These are phyloP conservation scores for Tricholoma sp. DNA, from an alignment of 768 basidiomycete genomes.

Conservation along the genomic window DNA sequence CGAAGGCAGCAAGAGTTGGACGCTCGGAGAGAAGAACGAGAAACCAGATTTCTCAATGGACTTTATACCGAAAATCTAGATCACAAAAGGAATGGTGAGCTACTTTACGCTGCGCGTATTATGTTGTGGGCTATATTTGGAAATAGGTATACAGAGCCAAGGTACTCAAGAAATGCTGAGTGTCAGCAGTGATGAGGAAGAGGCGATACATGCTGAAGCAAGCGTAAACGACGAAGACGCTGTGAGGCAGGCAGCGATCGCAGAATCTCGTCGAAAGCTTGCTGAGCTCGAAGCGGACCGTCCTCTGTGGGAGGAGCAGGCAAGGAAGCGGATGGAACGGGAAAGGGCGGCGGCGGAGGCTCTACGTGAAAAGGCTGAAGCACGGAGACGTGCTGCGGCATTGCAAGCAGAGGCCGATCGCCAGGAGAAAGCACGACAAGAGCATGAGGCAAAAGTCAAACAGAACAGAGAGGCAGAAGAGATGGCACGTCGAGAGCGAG, in stretches of 20 bases:
- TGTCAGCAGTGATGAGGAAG: slow-evolving; percentile 5
- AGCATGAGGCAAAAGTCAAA: slow-evolving; percentile 10
- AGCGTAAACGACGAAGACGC: slow-evolving; percentile 26
- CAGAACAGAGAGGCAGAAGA: slow-evolving; percentile 25
- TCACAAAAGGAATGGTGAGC: slow-evolving; percentile 16
- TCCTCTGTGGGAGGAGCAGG: slow-evolving; percentile 56
- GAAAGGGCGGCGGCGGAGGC: slow-evolving; percentile 42
- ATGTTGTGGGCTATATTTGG: not conserved
- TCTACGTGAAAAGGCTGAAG: slow-evolving; percentile 28
- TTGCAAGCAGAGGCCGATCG: slow-evolving; percentile 13
- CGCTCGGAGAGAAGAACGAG: slow-evolving; percentile 31
- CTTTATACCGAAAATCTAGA: slow-evolving; percentile 32
- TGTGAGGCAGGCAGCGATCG: slow-evolving; percentile 39
- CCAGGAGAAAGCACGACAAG: slow-evolving; percentile 19
- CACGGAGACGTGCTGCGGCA: slow-evolving; percentile 14
- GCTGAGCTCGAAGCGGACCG: slow-evolving; percentile 62
- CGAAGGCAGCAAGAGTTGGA: slow-evolving; percentile 34
- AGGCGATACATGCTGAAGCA: not conserved
- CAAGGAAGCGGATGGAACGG: slow-evolving; percentile 36
- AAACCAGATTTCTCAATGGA: slow-evolving; percentile 36
- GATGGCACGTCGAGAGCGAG: slow-evolving; percentile 32
- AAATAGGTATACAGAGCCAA: not conserved
- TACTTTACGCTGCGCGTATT: not conserved
- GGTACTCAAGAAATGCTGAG: slow-evolving; percentile 12
- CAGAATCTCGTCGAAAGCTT: slow-evolving; percentile 62